A percentile compares a stretch with the other conserved stretches of the same genome.
Conservation (phyloP, 2,329 filamentous ascomycete genomes). For the Xylaria multiplex region DNA sequence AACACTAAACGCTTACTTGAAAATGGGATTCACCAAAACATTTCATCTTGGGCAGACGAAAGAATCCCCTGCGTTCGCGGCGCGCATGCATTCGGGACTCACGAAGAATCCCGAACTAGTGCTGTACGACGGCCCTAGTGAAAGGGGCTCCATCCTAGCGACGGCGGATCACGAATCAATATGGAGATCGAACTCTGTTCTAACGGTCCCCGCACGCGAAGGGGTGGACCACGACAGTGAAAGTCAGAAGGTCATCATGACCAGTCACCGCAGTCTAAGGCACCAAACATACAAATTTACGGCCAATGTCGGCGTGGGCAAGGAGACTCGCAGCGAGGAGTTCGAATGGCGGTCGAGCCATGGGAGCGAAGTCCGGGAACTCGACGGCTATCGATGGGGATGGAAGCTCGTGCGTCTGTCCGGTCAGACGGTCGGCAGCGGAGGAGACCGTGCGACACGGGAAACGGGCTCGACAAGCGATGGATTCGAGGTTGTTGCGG, state of each 20-base stretch:
- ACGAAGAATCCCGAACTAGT: slow-evolving; percentile 46
- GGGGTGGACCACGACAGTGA: slow-evolving; percentile 33
- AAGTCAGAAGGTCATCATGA: slow-evolving; percentile 31
- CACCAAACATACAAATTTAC: slow-evolving; percentile 49
- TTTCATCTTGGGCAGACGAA: slow-evolving; percentile 48
- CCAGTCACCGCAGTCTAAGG: background rate
- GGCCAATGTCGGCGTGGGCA: slow-evolving; percentile 43
- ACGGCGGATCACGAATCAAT: slow-evolving; percentile 26
- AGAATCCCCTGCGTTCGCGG: slow-evolving; percentile 49
- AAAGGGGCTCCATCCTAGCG: slow-evolving; percentile 47
- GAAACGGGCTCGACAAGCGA: slow-evolving; percentile 47
- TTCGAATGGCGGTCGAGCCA: slow-evolving; percentile 57
- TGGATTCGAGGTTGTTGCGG: slow-evolving; percentile 56
- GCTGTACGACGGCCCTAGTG: slow-evolving; percentile 50
- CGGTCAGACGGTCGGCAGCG: slow-evolving; percentile 36
- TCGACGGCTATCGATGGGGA: slow-evolving; percentile 49
- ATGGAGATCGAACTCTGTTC: slow-evolving; percentile 36
- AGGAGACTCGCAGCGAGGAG: slow-evolving; percentile 45
- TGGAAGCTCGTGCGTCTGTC: slow-evolving; percentile 56
- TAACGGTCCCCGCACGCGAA: slow-evolving; percentile 41
- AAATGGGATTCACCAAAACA: slow-evolving; percentile 21
- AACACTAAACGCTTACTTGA: slow-evolving; percentile 29
- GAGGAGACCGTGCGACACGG: slow-evolving; percentile 28
- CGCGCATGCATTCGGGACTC: slow-evolving; percentile 44
- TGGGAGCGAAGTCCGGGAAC: slow-evolving; percentile 49